These are phyloP conservation scores for Macrolepiota dolichaula DNA, from an alignment of 768 basidiomycete genomes.

Conservation along the genomic window DNA sequence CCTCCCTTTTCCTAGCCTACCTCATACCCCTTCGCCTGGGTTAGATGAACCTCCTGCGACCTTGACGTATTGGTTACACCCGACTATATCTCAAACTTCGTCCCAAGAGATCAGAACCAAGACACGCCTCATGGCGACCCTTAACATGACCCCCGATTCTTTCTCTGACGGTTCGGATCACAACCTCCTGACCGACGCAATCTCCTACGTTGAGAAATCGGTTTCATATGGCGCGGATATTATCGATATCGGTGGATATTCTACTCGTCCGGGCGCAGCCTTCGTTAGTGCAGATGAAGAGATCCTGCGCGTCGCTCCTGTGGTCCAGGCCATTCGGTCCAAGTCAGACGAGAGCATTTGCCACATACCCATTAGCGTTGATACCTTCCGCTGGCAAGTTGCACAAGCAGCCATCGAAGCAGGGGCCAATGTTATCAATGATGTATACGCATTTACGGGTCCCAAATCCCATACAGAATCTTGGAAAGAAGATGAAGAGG, in stretches of 20 bases:
- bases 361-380: conserved; percentile 69
- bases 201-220: conserved; percentile 49
- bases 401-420: conserved; percentile 71
- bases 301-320: conserved; percentile 63
- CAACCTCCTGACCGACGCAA: conserved; percentile 47
- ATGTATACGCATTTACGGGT: conserved; percentile 82
- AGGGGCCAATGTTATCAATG: conserved; percentile 93
- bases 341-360: background rate
- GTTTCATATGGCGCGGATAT: conserved; percentile 64
- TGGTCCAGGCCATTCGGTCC: conserved; percentile 57
- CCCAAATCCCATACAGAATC: conserved; percentile 34
- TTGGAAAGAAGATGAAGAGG: conserved; percentile 23
- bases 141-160: conserved; percentile 94
- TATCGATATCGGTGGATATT: conserved; percentile 92
- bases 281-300: conserved; percentile 72
- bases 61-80: conserved; percentile 47
- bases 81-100: conserved; percentile 12
- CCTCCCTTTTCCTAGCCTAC: conserved; percentile 67
- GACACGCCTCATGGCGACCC: conserved; percentile 84
- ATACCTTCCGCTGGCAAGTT: conserved; percentile 86
- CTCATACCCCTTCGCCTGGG: conserved; percentile 28
- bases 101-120: conserved; percentile 20
- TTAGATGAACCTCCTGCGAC: conserved; percentile 40
- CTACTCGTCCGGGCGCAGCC: conserved; percentile 79
- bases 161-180: conserved; percentile 85